Base-by-base conservation (phyloP, 257 asterid genomes). In the Galeopsis tetrahit region DNA sequence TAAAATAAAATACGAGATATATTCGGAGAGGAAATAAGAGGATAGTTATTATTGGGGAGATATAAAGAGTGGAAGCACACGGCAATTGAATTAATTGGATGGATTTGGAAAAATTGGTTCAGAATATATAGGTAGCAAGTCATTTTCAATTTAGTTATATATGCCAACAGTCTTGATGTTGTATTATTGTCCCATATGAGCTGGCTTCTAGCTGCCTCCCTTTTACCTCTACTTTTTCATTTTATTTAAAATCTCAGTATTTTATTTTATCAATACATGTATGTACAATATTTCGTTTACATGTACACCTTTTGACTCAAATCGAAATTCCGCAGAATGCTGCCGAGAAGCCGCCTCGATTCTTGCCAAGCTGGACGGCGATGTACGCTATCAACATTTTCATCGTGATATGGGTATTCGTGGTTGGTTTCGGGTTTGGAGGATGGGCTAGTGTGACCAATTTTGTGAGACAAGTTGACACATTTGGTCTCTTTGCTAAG, bases 371-470 rank as follows among this genome's bases (percentile, higher is more conserved):
- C 67, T 93, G 98, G 98, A 80, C 89, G 2, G 96, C 81, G 11
- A 91, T 91, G 98, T 93, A 85, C 42, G 88, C 79, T 0, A 4
- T 93, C 1, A 93, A 93, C 82, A 78, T 69, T 6, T 93, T 93
- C 72, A 74, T 88, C 0, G 98, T 93, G 56, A 63, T 63, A 2
- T 93, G 98, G 98, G 78, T 91, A 5, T 13, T 91, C 0, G 82
- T 93, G 1, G 83, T 93, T 34, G 98, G 98, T 48, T 93, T 93
- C 32, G 98, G 98, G 63, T 93, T 93, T n/a, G 98, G 98, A 15
- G 98, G 98, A 5, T 93, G 98, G 98, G 98, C 98, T 6, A 93
- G 98, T 76, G 52, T 91, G 81, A 88, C 90, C 63, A 93, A 93
- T 66, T 93, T 93, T 8, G 87, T 91, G 0, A 80, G 1, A 61